Percentiles rank a stretch among this genome's conserved stretches.
Evolutionary conservation across 1,139 yeast genomes (phyloP).

Genomic region (Suhomyces choctaworum): DNA sequence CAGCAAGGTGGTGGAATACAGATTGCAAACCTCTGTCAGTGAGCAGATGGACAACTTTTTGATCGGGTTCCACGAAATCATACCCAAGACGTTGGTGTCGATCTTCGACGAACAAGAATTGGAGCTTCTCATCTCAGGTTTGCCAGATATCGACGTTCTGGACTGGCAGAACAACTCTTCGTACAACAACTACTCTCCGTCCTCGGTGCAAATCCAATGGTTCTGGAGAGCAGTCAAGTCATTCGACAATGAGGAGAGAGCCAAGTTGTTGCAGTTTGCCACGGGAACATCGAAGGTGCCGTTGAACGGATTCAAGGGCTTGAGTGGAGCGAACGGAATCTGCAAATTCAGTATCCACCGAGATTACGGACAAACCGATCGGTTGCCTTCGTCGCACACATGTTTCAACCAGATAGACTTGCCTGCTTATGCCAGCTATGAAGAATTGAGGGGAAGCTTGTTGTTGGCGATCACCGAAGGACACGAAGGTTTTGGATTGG

Average conservation of each 20-base stretch:
- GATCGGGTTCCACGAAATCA: constrained; percentile 86
- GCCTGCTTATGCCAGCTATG: constrained; percentile 91
- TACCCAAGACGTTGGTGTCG: constrained; percentile 81
- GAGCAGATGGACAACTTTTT: constrained; percentile 88
- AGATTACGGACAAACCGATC: constrained; percentile 81
- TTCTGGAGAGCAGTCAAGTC: constrained; percentile 98
- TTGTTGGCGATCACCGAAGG: constrained; percentile 91
- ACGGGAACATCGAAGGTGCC: constrained; percentile 99
- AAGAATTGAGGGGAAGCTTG: constrained; percentile 76
- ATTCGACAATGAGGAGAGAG: constrained; percentile 91
- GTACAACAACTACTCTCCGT: constrained; percentile 80
- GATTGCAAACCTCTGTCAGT: constrained; percentile 77
- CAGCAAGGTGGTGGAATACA: constrained; percentile 77
- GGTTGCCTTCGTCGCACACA: constrained; percentile 94
- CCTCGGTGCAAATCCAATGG: constrained; percentile 91
- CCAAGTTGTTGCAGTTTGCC: constrained; percentile 89
- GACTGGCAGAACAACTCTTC: constrained; percentile 92
- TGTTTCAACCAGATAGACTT: constrained; percentile 94
- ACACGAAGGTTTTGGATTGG: constrained; percentile 93
- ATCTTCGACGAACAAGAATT: constrained; percentile 95
- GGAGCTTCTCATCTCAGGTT: constrained; percentile 87
- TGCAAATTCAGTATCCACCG: constrained; percentile 88
- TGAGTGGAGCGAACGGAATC: constrained; percentile 85
- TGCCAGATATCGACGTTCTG: constrained; percentile 92
- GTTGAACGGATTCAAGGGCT: constrained; percentile 85